Evolutionary conservation across 345 rosid genomes (phyloP).

Genomic region (Triadica sebifera): DNA sequence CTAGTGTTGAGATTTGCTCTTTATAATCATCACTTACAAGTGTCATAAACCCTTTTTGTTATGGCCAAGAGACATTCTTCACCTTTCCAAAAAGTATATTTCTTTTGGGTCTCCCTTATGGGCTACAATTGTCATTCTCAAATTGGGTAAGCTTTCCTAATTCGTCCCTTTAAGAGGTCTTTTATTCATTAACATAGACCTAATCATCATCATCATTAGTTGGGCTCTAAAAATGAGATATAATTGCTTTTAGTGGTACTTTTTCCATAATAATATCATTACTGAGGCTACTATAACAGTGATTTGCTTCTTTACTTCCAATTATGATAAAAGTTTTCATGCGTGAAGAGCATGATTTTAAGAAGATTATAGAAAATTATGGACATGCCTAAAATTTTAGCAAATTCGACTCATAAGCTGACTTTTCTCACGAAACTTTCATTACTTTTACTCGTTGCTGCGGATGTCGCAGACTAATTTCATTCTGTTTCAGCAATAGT

Average conservation of each 20-base stretch:
- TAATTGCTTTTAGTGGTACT: slow-evolving; percentile 16
- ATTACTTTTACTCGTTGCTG: neutral
- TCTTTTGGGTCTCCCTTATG: slow-evolving; percentile 60
- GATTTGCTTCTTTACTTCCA: slow-evolving; percentile 14
- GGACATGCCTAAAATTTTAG: neutral
- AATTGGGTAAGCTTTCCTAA: slow-evolving; percentile 44
- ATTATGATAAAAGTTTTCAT: slow-evolving; percentile 12
- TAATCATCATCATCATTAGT: slow-evolving; percentile 37
- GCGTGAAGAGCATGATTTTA: too few relatives aligned
- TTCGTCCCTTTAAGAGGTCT: slow-evolving; percentile 32
- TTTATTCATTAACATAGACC: slow-evolving; percentile 27
- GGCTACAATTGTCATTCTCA: slow-evolving; percentile 55
- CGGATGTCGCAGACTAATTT: neutral
- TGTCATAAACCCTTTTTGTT: slow-evolving; percentile 23
- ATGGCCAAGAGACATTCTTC: slow-evolving; percentile 35
- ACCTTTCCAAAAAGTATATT: slow-evolving; percentile 35
- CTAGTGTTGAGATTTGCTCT: slow-evolving; percentile 32
- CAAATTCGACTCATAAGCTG: neutral
- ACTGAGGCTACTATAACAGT: slow-evolving; percentile 19
- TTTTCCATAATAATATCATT: slow-evolving; percentile 15
- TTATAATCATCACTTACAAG: slow-evolving; percentile 39
- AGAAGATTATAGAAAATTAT: neutral
- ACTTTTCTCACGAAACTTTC: neutral
- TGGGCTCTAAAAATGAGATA: slow-evolving; percentile 35
- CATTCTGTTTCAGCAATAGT: neutral